Conservation (phyloP, 371 early-diverging fungal species). For the Syncephalastrum sp. region DNA sequence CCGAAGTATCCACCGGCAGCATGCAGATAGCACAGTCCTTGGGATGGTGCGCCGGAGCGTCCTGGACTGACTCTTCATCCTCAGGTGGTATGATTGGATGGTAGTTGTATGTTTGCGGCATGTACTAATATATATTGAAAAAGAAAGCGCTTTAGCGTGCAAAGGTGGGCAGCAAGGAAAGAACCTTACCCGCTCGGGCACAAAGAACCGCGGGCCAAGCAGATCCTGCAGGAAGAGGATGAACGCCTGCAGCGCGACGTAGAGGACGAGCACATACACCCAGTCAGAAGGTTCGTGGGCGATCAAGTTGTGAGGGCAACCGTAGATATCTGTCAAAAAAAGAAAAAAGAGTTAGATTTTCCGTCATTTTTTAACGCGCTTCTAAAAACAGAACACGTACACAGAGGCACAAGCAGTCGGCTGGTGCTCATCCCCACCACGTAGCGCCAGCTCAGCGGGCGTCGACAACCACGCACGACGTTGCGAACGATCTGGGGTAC, state of each 20-base stretch:
- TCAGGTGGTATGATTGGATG: conserved; percentile 57
- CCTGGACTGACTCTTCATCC: conserved; percentile 44
- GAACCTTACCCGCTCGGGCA: conserved; percentile 61
- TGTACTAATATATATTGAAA: conserved; percentile 29
- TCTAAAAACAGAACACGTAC: conserved; percentile 22
- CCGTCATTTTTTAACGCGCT: not conserved
- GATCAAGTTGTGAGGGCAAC: conserved; percentile 60
- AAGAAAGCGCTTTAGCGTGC: not conserved
- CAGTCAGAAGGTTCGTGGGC: conserved; percentile 52
- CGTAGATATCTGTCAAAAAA: conserved; percentile 49
- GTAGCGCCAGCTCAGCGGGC: conserved; percentile 60
- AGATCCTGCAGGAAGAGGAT: conserved; percentile 70
- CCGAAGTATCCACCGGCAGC: conserved; percentile 53
- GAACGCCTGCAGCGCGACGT: conserved; percentile 57
- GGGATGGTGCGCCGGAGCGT: conserved; percentile 13
- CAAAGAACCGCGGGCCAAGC: conserved; percentile 73
- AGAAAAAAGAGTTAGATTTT: not conserved
- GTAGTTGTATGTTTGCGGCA: conserved; percentile 74
- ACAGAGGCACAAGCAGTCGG: conserved; percentile 64
- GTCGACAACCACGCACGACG: conserved; percentile 60
- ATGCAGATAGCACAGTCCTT: conserved; percentile 82
- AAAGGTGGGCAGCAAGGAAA: not conserved
- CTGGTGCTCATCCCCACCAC: conserved; percentile 62
- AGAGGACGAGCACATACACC: conserved; percentile 54
- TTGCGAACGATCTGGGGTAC: conserved; percentile 76